These are phyloP conservation scores for Colletotrichum tamarilloi DNA, from an alignment of 2,329 filamentous ascomycete species.

Conservation along the genomic window DNA sequence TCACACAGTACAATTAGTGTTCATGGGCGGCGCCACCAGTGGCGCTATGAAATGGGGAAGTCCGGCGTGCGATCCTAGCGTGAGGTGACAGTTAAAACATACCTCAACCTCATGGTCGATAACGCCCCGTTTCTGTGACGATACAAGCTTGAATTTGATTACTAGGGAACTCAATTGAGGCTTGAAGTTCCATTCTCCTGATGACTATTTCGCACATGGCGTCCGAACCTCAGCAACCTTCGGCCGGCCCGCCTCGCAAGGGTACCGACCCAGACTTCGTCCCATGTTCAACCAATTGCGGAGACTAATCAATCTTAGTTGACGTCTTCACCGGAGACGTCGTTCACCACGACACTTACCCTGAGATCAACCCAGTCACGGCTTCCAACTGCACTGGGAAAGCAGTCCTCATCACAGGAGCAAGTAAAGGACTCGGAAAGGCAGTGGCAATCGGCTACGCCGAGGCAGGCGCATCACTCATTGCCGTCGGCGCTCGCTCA, in stretches of 20 bases:
- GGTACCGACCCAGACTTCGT: not conserved
- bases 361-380: constrained; percentile 55
- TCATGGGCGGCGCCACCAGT: too few relatives aligned
- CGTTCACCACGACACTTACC: constrained; percentile 63
- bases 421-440: constrained; percentile 64
- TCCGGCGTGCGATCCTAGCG: constrained; percentile 20
- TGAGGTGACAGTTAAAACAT: not conserved
- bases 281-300: rapidly evolving
- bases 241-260: constrained; percentile 31
- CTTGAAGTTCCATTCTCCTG: too few relatives aligned
- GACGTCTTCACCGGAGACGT: constrained; percentile 41
- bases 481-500: constrained; percentile 65
- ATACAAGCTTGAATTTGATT: not conserved
- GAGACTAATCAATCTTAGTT: constrained; percentile 23
- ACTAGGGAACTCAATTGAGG: not conserved
- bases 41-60: constrained; percentile 22
- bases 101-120: not conserved
- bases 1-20: too few relatives aligned
- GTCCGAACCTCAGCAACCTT: not conserved
- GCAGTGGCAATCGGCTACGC: constrained; percentile 67
- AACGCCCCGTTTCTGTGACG: not conserved
- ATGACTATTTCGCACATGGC: not conserved
- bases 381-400: constrained; percentile 51
- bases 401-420: constrained; percentile 64
- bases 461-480: constrained; percentile 60